Conservation (phyloP, 495 filamentous ascomycete genomes). For the Podospora fimiseda region DNA sequence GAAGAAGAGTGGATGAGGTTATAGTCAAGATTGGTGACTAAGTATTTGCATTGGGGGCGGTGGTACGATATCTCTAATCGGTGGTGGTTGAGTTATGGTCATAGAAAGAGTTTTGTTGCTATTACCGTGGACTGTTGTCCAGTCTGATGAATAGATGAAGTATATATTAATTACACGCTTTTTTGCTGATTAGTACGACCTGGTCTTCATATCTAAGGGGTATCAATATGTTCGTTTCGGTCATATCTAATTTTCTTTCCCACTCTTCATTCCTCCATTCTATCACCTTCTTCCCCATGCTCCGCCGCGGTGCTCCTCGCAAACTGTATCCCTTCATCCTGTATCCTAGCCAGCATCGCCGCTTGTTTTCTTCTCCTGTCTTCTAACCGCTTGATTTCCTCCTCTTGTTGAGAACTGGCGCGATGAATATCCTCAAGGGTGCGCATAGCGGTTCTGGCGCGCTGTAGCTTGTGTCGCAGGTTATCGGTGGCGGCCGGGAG, state of each 20-base stretch:
- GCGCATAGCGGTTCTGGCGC: constrained; percentile 61
- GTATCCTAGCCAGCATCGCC: constrained; percentile 41
- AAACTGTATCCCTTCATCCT: constrained; percentile 37
- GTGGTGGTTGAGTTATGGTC: background rate
- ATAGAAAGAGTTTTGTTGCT: too few species aligned
- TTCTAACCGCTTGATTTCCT: constrained; percentile 71
- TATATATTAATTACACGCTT: too few species aligned
- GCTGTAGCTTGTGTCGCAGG: constrained; percentile 73
- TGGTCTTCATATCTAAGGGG: too few species aligned
- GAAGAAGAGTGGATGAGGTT: background rate
- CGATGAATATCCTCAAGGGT: constrained; percentile 68
- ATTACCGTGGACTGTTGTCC: too few species aligned
- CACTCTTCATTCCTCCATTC: constrained; percentile 18
- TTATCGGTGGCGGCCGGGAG: constrained; percentile 65
- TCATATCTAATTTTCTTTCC: background rate
- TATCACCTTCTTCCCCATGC: constrained; percentile 9
- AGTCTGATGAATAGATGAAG: too few species aligned
- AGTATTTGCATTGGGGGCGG: background rate
- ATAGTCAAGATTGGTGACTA: background rate
- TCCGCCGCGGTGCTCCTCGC: constrained; percentile 21
- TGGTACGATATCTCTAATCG: background rate
- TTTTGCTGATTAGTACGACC: too few species aligned
- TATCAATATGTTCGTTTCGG: background rate
- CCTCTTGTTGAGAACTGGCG: constrained; percentile 68
- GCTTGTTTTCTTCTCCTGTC: constrained; percentile 55